Base-by-base conservation (phyloP, 352 stramenopile genomes). In the Lagenidium sp. region DNA sequence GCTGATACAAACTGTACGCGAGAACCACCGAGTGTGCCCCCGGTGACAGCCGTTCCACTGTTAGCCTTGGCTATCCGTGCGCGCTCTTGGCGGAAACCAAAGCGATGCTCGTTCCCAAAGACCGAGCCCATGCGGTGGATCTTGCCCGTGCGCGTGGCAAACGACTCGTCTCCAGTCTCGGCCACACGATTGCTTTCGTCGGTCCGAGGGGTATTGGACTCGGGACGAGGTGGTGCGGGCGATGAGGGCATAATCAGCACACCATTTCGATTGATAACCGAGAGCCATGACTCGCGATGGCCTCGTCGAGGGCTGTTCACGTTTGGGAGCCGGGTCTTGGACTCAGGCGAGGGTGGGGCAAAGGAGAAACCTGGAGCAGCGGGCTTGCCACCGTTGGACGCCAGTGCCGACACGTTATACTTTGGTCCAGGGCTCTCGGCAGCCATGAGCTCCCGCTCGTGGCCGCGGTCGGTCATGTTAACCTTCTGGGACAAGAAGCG, bases 401-500 rank as follows among this genome's bases (percentile, higher is more conserved):
- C 39, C 34, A 81, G 44, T 24, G 62, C 61, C 28, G 78, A 59
- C 16, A 90, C 75, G 38, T 89, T 91, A 55, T 91, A 91, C 50
- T 89, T 91, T 36, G 76, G 79, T 3, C 79, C 79, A 18, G 79
- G 79, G n/a, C 79, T 89, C 34, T 87, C 79, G 4, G 55, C 60
- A 11, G 79, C 59, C 58, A 85, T 85, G 26, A 88, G 65, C 29
- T 91, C 79, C 36, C 76, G 71, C 47, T 89, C 69, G 41, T 91
- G 79, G 26, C 52, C 51, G 30, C 48, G 53, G 16, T 63, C 71
- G 13, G 73, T 87, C 54, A 85, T 70, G 44, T 63, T 87, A 1
- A 89, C 75, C 82, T 81, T 85, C 51, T 91, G 79, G 1, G 79
- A 89, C 30, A 87, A 47, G 49, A 91, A 91, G 38, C 79, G 79